A percentile compares a stretch with the other conserved stretches of the same genome.
Conservation (phyloP, 2,329 filamentous ascomycete genomes). For the Trichoderma sp. region DNA sequence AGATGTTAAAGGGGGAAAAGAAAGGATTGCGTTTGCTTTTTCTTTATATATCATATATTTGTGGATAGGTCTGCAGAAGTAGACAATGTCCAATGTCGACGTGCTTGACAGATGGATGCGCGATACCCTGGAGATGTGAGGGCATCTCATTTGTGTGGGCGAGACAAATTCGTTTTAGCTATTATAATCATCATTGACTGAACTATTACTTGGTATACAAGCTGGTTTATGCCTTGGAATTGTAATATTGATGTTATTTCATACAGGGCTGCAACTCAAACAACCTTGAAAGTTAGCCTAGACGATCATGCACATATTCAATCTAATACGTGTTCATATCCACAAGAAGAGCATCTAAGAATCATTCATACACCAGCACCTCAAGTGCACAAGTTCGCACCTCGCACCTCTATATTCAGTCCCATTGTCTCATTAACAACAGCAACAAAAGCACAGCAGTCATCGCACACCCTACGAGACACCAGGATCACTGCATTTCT, state of each 20-base stretch:
- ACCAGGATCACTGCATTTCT: background rate
- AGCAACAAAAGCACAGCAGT: background rate
- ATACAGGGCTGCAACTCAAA: no score
- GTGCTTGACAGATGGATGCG: conserved; percentile 20
- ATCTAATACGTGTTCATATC: no score
- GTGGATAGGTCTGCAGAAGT: background rate
- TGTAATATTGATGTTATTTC: background rate
- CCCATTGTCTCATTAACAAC: background rate
- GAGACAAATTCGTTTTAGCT: background rate
- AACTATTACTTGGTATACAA: background rate
- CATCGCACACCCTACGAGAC: background rate
- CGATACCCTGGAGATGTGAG: conserved; percentile 29
- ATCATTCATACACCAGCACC: no score
- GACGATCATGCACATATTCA: no score
- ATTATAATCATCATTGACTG: background rate
- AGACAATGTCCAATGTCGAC: background rate
- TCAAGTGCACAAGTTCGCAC: background rate
- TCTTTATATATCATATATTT: background rate
- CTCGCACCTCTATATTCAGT: background rate
- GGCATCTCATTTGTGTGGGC: conserved; percentile 17
- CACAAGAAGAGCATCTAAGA: no score
- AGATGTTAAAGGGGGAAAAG: background rate
- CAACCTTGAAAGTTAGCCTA: no score
- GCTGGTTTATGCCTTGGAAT: background rate
- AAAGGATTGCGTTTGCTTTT: background rate